Evolutionary conservation across 1,284 basidiomycete genomes (phyloP).

Genomic region (Volvariella surrecta): DNA sequence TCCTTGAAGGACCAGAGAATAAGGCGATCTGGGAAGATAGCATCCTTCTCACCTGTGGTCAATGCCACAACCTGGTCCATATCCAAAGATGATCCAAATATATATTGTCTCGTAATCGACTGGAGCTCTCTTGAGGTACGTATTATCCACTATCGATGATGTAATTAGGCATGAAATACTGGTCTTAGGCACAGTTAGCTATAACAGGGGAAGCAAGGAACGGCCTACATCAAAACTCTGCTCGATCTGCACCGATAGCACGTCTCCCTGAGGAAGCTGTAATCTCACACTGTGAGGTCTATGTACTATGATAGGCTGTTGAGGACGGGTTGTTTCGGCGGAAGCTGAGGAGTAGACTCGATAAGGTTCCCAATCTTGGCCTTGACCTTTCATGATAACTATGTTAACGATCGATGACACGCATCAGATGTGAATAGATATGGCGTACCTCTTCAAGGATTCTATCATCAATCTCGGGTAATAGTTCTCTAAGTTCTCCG

Average conservation of each 20-base stretch:
- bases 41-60: neutral
- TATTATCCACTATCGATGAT: too few relatives aligned
- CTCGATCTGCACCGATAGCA: neutral
- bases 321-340: too few relatives aligned
- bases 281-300: too few relatives aligned
- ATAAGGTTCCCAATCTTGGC: too few relatives aligned
- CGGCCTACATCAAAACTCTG: neutral
- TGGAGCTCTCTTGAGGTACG: neutral
- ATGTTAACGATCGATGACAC: too few relatives aligned
- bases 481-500: constrained; percentile 41
- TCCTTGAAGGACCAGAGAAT: neutral
- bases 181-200: neutral
- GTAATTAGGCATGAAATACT: neutral
- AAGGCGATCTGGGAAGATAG: neutral
- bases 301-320: too few relatives aligned
- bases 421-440: too few relatives aligned
- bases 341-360: too few relatives aligned
- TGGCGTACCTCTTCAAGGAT: constrained; percentile 41
- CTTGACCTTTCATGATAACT: too few relatives aligned
- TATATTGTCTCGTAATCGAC: neutral
- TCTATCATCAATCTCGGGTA: constrained; percentile 53
- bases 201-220: neutral
- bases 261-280: neutral
- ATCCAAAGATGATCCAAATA: neutral
- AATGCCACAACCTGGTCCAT: neutral